A percentile compares a stretch with the other conserved stretches of the same genome.
Conservation (phyloP, 371 early-diverging fungal genomes). For the Rhizopus delemar region DNA sequence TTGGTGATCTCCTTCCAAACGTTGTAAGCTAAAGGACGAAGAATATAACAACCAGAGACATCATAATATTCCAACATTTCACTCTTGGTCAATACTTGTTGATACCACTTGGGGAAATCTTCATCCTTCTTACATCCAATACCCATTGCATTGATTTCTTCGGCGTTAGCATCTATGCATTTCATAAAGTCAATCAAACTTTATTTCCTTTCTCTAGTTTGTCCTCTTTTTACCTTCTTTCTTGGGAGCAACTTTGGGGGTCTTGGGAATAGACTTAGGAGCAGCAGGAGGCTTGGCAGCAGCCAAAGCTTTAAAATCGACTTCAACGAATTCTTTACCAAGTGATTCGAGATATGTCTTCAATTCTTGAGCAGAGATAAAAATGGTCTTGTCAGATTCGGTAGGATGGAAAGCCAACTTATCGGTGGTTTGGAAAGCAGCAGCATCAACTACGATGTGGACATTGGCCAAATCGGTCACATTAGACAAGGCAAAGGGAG, state of each 20-base stretch:
- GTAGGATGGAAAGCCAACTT: slow-evolving; percentile 65
- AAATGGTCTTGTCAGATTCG: slow-evolving; percentile 56
- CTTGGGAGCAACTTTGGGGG: slow-evolving; percentile 30
- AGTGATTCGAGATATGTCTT: slow-evolving; percentile 46
- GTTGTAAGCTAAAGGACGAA: slow-evolving; percentile 96
- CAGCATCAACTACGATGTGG: slow-evolving; percentile 61
- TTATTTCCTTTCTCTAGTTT: background rate
- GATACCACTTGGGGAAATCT: slow-evolving; percentile 95
- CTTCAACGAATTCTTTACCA: slow-evolving; percentile 37
- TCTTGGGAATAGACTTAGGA: slow-evolving; percentile 33
- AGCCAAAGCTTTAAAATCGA: slow-evolving; percentile 53
- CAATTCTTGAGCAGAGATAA: slow-evolving; percentile 53
- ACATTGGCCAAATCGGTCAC: slow-evolving; percentile 54
- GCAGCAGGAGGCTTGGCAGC: slow-evolving; percentile 40
- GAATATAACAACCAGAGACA: slow-evolving; percentile 99
- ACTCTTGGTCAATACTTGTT: slow-evolving; percentile 90
- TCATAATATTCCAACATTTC: slow-evolving; percentile 99
- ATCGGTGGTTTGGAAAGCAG: slow-evolving; percentile 31
- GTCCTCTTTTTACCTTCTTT: slow-evolving; percentile 39
- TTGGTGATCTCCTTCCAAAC: slow-evolving; percentile 97
- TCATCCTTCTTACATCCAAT: slow-evolving; percentile 91
- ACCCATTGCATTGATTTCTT: slow-evolving; percentile 79
- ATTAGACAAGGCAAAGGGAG: slow-evolving; percentile 64
- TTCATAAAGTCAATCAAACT: background rate
- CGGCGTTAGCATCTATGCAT: slow-evolving; percentile 27